Base-by-base conservation (phyloP, 192 early-diverging fungal species). In the Coemansia sp. region DNA sequence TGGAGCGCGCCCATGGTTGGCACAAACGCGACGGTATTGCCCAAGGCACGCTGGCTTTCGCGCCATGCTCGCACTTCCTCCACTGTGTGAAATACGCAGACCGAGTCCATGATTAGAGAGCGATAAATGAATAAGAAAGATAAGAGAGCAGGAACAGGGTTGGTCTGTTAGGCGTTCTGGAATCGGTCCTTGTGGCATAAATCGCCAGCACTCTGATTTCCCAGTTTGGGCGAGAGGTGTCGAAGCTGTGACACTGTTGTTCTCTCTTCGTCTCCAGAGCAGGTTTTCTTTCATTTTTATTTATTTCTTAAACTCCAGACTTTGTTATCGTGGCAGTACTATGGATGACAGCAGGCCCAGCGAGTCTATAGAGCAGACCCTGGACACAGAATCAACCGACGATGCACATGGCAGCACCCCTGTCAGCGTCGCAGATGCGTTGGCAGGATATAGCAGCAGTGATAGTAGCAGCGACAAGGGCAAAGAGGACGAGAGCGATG, bases 1-100 rank as follows among this genome's bases (percentile, higher is more conserved):
- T 99, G 97, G 19, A 99, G 81, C 0, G 93, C 94, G 2, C 97
- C 97, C 97, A 99, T 99, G n/a, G 97, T 99, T 0, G 97, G 91
- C 0, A 99, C 93, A 64, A 95, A 92, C 12, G 93, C 97, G n/a
- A 99, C 79, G 9, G 83, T 81, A 56, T 84, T 72, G 56, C 80
- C 80, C 21, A 82, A 54, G 14, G 70, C 53, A 22, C 63, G 63
- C 37, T 87, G 83, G 26, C 76, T 59, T 40, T 77, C 63, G 24
- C 83, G 81, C 93, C 93, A 94, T 24, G 66, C 60, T 7, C 91
- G 84, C 62, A 93, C 88, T 19, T 90, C 90, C 0, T 76, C 76
- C 40, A 97, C 87, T 8, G 86, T 88, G 57, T 87, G 82, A 54
- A 95, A 83, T 2, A 97, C 75, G 3, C 19, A 35, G 4, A 63